These are phyloP conservation scores for Colletotrichum cordylinicola DNA, from an alignment of 2,329 filamentous ascomycete genomes.

Conservation along the genomic window DNA sequence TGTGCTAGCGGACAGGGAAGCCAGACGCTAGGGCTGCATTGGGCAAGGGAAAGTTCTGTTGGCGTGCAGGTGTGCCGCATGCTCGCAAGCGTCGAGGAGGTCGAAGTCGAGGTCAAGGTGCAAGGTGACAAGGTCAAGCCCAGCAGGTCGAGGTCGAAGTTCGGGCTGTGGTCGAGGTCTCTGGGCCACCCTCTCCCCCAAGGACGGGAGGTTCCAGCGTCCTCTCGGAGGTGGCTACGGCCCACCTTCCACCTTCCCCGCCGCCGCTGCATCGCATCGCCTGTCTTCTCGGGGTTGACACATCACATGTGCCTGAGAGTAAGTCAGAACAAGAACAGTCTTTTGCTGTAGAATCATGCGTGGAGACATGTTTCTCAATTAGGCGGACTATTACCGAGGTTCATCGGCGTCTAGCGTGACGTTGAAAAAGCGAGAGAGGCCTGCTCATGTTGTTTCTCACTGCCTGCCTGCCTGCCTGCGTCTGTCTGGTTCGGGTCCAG, in stretches of 20 bases:
- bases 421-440: background rate
- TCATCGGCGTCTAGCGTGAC: background rate
- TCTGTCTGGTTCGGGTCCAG: background rate
- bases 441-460: background rate
- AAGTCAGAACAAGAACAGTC: background rate
- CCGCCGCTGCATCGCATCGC: background rate
- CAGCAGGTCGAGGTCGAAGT: background rate
- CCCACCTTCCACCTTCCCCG: background rate
- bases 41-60: constrained; percentile 4
- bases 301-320: background rate
- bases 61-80: background rate
- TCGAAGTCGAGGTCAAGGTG: background rate
- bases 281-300: background rate
- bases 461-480: background rate
- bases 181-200: background rate
- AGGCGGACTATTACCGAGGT: background rate
- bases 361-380: background rate
- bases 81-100: background rate
- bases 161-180: background rate
- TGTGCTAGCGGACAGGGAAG: background rate
- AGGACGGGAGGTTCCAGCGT: background rate
- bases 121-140: background rate
- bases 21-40: constrained; percentile 10
- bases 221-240: background rate
- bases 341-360: background rate